Evolutionary conservation across 768 basidiomycete genomes (phyloP), one percentile per base, ranked within the genome.

Genomic region (Saitozyma podzolica): DNA sequence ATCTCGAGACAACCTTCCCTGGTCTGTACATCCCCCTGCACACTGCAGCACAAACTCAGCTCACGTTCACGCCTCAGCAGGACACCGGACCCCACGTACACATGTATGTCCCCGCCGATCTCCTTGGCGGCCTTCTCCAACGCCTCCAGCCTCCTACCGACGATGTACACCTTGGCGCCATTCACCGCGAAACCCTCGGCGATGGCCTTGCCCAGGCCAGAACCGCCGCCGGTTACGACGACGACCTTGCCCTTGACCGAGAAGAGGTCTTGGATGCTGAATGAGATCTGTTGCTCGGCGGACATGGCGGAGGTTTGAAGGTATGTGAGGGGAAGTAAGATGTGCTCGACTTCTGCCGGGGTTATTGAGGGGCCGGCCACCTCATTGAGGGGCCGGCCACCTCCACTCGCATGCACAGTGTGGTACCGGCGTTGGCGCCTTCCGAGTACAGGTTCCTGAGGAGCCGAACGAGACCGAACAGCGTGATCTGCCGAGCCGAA

Each of bases 111-210:
- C 13, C 53, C 63, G 8, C 62, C 29, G 29, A 75, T 69, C 56
- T 66, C 63, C 42, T 58, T 50, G 6, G 70, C 73, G 9, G 73
- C 61, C 29, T 58, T 58, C 39, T 73, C 55, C 6, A 77, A 55
- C 4, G 65, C 68, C 19, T 77, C 72, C 45, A 49, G 20, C 42
- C 75, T 55, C 50, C 75, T 54, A 10, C 75, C 75, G 17, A 64
- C 58, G 58, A 77, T 77, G 61, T 69, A 69, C 8, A 77, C 75
- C 49, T 61, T 71, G 14, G 73, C 69, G 14, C 69, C 68, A 43
- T 75, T 73, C 7, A 56, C 58, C 0, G 65, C 66, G 57, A 75
- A 71, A 3, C 62, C 67, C 3, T 59, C 62, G 9, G 72, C 63
- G 19, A 72, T 64, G 39, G 69, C 62, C 20, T 65, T 50, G 7